phyloP scores from a whole-genome alignment of 352 stramenopile genomes.

The Thraustotheca clavata region DNA sequence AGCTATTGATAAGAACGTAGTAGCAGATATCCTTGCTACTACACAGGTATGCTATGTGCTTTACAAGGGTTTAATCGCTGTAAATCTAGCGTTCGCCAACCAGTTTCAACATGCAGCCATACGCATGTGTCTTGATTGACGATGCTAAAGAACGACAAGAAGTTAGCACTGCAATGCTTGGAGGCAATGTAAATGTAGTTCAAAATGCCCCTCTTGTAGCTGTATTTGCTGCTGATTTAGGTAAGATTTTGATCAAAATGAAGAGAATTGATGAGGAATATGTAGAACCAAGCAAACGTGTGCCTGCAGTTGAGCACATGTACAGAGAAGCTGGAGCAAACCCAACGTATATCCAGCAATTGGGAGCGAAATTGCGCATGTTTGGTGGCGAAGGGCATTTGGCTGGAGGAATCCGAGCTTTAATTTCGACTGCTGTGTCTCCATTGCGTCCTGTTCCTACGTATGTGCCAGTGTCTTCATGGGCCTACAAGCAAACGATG shows the following conservation, averaged over 20 bases:
- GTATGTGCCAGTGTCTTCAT: slow-evolving; percentile 57
- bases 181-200: slow-evolving; percentile 59
- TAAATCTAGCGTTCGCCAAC: slow-evolving; percentile 44
- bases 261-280: slow-evolving; percentile 8
- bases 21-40: slow-evolving; percentile 7
- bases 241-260: slow-evolving; percentile 21
- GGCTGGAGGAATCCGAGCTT: slow-evolving; percentile 38
- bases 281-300: slow-evolving; percentile 58
- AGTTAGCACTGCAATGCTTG: slow-evolving; percentile 69
- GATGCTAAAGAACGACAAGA: slow-evolving; percentile 56
- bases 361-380: slow-evolving; percentile 51
- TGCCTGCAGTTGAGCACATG: slow-evolving; percentile 61
- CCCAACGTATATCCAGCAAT: slow-evolving; percentile 38
- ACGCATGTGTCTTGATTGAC: slow-evolving; percentile 65
- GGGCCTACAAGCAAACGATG: slow-evolving; percentile 73
- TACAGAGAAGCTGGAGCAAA: slow-evolving; percentile 45
- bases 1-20: slow-evolving; percentile 2
- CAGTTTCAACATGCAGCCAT: slow-evolving; percentile 78
- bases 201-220: slow-evolving; percentile 66
- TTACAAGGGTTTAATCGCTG: neutral
- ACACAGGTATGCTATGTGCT: slow-evolving; percentile 1
- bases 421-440: slow-evolving; percentile 54
- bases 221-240: slow-evolving; percentile 71
- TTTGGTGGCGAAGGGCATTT: slow-evolving; percentile 65
- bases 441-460: slow-evolving; percentile 51